Evolutionary conservation across 2,329 filamentous ascomycete species (phyloP), one percentile per base, ranked within the genome.

Genomic region (Phymatotrichopsis omnivora): DNA sequence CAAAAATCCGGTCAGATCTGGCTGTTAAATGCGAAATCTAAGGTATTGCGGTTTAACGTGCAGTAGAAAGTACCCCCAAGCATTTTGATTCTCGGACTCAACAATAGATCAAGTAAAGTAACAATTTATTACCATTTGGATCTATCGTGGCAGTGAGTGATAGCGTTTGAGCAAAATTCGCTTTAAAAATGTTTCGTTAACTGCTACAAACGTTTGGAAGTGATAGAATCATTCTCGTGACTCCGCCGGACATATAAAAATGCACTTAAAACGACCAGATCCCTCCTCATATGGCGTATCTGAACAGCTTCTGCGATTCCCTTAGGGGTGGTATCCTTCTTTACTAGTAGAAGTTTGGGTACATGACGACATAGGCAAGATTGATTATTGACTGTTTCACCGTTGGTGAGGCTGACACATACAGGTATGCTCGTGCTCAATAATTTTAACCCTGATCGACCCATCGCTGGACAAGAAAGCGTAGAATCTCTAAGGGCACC

Each of bases 171-270:
- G 14, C 12, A 38, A 20, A 51, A 8, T 16, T 19, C 11, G 30
- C 31, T 8, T 51, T 47, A 17, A 30, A 43, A 51, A 43, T 3
- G 31, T 47, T 7, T 38, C 30, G 30, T 51, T 32, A 37, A 32
- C 7, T 22, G 31, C 47, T 34, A 51, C 16, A 32, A 51, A 47
- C 20, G 27, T 16, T 5, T 16, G 22, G 19, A 29, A 46, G 10
- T 31, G 20, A 32, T 30, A 17, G 47, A 33, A 42, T 5, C 25
- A 42, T 11, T 7, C 14, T 20, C 8, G 16, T 8, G 30, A 17
- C 24, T 31, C 12, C 1, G 11, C n/a, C 19, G 45, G 45, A 14
- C 20, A 47, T 29, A 43, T 43, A 37, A 43, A 47, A 8, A 47
- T 10, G 4, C 32, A 24, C 11, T 31, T 11, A 30, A 47, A 47